Evolutionary conservation across 768 basidiomycete species (phyloP).

Genomic region (Pisolithus albus): DNA sequence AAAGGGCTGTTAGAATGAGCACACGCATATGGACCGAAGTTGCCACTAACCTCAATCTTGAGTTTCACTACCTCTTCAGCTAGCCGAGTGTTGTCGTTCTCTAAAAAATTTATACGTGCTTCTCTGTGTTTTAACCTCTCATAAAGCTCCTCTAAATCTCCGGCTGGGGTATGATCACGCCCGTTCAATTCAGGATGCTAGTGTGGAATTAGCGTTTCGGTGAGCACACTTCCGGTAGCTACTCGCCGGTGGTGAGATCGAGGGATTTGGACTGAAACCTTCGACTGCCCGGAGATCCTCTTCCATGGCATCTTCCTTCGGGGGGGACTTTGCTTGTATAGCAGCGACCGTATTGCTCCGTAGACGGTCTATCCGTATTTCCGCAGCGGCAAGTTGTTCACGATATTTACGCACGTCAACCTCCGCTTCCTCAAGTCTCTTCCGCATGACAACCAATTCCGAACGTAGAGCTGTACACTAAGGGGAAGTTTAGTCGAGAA

Average conservation of each 20-base stretch:
- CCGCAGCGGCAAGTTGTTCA: conserved; percentile 46
- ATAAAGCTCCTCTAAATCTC: conserved; percentile 36
- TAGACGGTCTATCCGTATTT: conserved; percentile 57
- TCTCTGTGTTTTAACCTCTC: conserved; percentile 25
- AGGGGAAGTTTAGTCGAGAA: conserved; percentile 5
- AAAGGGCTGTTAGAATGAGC: neutral
- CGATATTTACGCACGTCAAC: conserved; percentile 43
- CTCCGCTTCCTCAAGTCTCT: conserved; percentile 45
- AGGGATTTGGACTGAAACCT: conserved; percentile 42
- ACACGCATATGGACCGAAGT: neutral
- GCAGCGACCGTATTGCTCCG: conserved; percentile 47
- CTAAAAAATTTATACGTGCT: conserved; percentile 41
- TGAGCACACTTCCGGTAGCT: conserved; percentile 32
- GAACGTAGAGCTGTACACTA: conserved; percentile 56
- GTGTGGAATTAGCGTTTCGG: conserved; percentile 29
- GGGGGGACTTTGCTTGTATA: conserved; percentile 35
- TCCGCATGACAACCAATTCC: conserved; percentile 45
- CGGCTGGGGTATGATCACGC: conserved; percentile 32
- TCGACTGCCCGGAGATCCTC: conserved; percentile 26
- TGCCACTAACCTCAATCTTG: conserved; percentile 38
- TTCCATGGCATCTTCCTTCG: conserved; percentile 27
- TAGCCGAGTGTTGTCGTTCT: conserved; percentile 39
- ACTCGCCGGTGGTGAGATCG: conserved; percentile 71
- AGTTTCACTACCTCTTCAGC: conserved; percentile 39
- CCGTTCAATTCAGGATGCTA: conserved; percentile 41